Conservation (phyloP, 106 monocot species). For the Narthecium ossifragum region DNA sequence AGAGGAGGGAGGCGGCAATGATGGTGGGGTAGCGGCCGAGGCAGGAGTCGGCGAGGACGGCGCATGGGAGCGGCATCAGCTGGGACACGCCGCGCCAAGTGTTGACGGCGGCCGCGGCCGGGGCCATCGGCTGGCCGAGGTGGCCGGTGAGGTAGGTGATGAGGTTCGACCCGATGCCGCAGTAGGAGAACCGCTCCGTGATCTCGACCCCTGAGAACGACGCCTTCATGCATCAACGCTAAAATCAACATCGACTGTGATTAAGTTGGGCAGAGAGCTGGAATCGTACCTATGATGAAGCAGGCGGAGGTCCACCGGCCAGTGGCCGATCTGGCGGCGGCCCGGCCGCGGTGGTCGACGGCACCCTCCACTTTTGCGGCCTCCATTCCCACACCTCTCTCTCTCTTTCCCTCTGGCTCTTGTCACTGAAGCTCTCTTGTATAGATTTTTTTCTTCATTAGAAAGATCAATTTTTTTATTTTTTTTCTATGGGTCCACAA, state of each 20-base stretch:
- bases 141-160: slow-evolving; percentile 49
- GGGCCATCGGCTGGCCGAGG: slow-evolving; percentile 38
- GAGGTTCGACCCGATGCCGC: slow-evolving; percentile 41
- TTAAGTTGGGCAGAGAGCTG: no score
- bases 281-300: slow-evolving; percentile 48
- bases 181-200: slow-evolving; percentile 42
- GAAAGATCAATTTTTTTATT: no score
- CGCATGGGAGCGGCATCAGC: slow-evolving; percentile 48
- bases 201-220: slow-evolving; percentile 49
- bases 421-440: no score
- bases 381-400: no score
- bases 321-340: neutral
- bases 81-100: slow-evolving; percentile 33
- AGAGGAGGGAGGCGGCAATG: slow-evolving; percentile 30
- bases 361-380: neutral
- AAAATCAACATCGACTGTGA: neutral
- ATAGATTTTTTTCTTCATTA: no score
- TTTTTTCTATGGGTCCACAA: neutral
- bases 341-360: neutral
- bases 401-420: no score
- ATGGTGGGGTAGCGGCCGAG: slow-evolving; percentile 49
- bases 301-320: slow-evolving; percentile 13
- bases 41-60: slow-evolving; percentile 46
- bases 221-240: neutral
- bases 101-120: slow-evolving; percentile 42